These are phyloP conservation scores for Uncinocarpus reesii DNA, from an alignment of 2,329 filamentous ascomycete genomes.

Conservation along the genomic window DNA sequence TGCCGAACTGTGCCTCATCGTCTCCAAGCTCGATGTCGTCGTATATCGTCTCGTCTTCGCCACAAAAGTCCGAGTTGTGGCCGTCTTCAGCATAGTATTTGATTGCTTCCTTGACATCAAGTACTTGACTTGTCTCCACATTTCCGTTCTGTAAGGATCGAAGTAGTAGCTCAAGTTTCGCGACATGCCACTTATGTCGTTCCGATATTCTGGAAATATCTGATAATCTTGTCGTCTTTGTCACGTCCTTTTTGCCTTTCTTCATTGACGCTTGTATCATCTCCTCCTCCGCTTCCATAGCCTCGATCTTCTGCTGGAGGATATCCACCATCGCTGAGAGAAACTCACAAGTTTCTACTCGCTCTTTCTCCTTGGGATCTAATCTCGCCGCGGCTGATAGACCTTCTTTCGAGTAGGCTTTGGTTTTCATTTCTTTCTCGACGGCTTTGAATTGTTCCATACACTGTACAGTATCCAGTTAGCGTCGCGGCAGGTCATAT, in stretches of 20 bases:
- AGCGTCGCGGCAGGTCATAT: conserved; percentile 13
- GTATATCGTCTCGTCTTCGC: conserved; percentile 86
- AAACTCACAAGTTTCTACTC: conserved; percentile 79
- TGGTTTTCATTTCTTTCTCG: conserved; percentile 99
- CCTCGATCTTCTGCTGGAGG: conserved; percentile 86
- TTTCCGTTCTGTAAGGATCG: conserved; percentile 86
- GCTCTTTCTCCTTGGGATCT: conserved; percentile 96
- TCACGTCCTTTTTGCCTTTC: conserved; percentile 79
- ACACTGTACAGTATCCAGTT: conserved; percentile 29
- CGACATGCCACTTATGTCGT: conserved; percentile 91
- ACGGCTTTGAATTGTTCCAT: conserved; percentile 99
- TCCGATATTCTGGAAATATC: conserved; percentile 78
- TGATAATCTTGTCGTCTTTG: conserved; percentile 77
- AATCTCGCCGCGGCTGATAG: conserved; percentile 82
- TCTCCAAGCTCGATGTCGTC: conserved; percentile 87
- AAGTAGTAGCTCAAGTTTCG: conserved; percentile 81
- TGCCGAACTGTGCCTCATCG: conserved; percentile 79
- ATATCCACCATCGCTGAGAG: conserved; percentile 79
- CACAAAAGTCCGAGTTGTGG: conserved; percentile 73
- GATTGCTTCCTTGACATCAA: conserved; percentile 81
- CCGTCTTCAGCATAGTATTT: conserved; percentile 91
- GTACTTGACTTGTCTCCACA: conserved; percentile 77
- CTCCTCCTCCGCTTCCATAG: conserved; percentile 81
- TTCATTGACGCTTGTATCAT: conserved; percentile 78
- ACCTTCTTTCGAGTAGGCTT: conserved; percentile 97